Base-by-base conservation (phyloP, 129 eudicot genomes). In the Flaveria brownii region DNA sequence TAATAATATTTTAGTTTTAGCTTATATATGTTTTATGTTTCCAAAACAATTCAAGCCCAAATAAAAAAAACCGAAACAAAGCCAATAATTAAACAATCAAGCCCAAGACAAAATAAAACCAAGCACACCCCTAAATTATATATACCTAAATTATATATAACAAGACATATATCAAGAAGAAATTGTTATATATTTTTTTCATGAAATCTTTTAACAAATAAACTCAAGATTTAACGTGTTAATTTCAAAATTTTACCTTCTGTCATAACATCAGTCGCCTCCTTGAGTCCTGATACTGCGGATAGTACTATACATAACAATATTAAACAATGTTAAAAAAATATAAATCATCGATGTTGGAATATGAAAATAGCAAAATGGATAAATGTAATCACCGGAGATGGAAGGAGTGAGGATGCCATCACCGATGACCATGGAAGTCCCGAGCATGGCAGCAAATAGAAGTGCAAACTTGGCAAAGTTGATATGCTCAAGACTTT, bases 401-500 rank as follows among this genome's bases (percentile, higher is more conserved):
- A 91, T 89, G 52, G 89, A 79, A 36, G 97, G 96, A 77, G 97
- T 91, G 72, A 91, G 96, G 30, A 89, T 72, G 52, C 96, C 97
- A 68, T 91, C 97, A 55, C 97, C 97, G 16, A 91, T 82, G 57
- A 91, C 96, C 88, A 91, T 85, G 28, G 96, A 87, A 72, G 91
- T 88, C 66, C 96, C 92, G 4, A 91, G 87, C 94, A 91, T 89
- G 1, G 97, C 87, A 46, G 80, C 82, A 49, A 91, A 87, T 26
- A 91, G 52, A 28, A 91, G 85, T 22, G 82, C 50, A 65, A 61
- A 82, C 81, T 87, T 89, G 0, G 96, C 87, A 72, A 88, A 78
- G 9, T 26, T 20, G 63, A 91, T 90, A 3, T 47, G 74, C 61
- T 93, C 98, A 0, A 93, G 83, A 62, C 2, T 78, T 13, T 84